Evolutionary conservation across 164 flowering plant genomes (phyloP), one percentile per base, ranked within the genome.

Genomic region (Paratinospora sagittata): DNA sequence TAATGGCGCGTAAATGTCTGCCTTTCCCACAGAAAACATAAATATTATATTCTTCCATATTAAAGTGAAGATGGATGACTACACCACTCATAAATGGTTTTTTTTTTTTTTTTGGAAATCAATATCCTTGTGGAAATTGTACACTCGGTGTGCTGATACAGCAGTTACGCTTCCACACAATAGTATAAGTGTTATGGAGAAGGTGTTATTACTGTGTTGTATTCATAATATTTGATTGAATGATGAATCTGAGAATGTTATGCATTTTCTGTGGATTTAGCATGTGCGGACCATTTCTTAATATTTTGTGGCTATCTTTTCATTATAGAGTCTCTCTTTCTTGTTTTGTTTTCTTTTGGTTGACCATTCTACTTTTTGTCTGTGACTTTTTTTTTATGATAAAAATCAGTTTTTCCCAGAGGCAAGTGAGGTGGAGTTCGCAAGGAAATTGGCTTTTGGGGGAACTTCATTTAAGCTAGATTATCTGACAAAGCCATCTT

Each of bases 401-500:
- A 68, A 58, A 60, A 70, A 76, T 58, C 95, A 94, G 98, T 94
- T 94, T 80, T 92, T 94, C 65, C 97, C 97, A 0, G 98, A 94
- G 85, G 97, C 97, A 61, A 94, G 76, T 70, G 98, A 94, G 80
- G 98, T 92, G 45, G 76, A 82, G 67, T 87, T 92, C 78, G 97
- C 98, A 63, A 88, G 89, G 79, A 73, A 82, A 66, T 88, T 92
- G 37, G 85, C 69, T 27, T 90, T 94, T 81, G 92, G 78, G 75
- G 98, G 98, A 77, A 85, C 91, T 74, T 84, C 90, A 13, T 84
- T 88, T 66, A 92, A 90, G 83, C 81, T 94, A 72, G 98, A 94
- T 78, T 94, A 92, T 74, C 78, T 94, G 61, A 94, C 97, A 76
- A 94, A 92, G 73, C 98, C 98, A 63, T 90, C 98, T 39, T 79